Percentiles rank a stretch among this genome's conserved stretches.
Evolutionary conservation across 345 rosid species (phyloP).

Genomic region (Erodium maritimum): DNA sequence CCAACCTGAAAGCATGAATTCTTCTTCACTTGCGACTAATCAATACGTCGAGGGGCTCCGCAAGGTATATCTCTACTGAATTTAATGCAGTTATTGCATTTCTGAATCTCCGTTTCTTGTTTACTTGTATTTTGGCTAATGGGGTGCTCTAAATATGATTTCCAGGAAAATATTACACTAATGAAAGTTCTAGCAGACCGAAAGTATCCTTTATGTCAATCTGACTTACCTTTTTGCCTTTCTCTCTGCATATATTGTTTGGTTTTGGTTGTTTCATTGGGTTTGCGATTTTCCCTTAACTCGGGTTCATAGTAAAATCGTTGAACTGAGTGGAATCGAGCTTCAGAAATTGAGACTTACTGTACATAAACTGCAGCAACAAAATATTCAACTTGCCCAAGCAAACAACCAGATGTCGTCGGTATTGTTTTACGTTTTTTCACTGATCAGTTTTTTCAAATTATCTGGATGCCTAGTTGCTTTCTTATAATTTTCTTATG

Average conservation of each 20-base stretch:
- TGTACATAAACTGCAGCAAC: slow-evolving; percentile 41
- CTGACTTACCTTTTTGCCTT: background rate
- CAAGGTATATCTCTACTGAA: slow-evolving; percentile 18
- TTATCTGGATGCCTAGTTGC: background rate
- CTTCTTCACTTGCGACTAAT: slow-evolving; percentile 15
- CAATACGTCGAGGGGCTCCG: slow-evolving; percentile 34
- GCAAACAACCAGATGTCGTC: slow-evolving; percentile 44
- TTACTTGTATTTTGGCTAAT: slow-evolving; percentile 7
- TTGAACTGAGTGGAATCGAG: slow-evolving; percentile 40
- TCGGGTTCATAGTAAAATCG: slow-evolving; percentile 32
- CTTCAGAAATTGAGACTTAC: slow-evolving; percentile 30
- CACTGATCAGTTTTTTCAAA: background rate
- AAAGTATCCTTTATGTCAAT: slow-evolving; percentile 45
- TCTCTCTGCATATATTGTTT: background rate
- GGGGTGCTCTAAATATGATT: slow-evolving; percentile 9
- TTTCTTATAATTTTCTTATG: background rate
- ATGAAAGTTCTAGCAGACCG: slow-evolving; percentile 54
- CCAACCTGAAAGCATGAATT: slow-evolving; percentile 20
- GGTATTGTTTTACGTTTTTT: slow-evolving; percentile 13
- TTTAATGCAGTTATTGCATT: background rate
- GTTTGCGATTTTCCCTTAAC: slow-evolving; percentile 18
- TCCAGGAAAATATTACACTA: slow-evolving; percentile 53
- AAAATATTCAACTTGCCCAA: slow-evolving; percentile 55
- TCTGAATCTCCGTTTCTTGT: background rate
- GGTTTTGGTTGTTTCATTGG: slow-evolving; percentile 3